Percentiles rank a stretch among this genome's conserved stretches.
phyloP scores from a whole-genome alignment of 1,139 yeast species.

The Hansenula sp. region DNA sequence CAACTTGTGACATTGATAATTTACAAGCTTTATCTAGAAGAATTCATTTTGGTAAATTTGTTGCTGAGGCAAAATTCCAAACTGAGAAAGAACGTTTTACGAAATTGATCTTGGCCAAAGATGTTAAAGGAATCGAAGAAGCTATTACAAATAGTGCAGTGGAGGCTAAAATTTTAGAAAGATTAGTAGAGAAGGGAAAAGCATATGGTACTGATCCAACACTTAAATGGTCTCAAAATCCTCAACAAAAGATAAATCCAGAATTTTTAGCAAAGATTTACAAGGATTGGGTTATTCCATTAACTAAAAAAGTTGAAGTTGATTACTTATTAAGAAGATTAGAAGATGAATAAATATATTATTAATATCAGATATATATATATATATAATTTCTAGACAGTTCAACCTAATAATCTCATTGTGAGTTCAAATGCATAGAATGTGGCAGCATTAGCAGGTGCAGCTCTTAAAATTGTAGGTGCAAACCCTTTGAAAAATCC shows the following conservation, averaged over 20 bases:
- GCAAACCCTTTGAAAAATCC: constrained; percentile 87
- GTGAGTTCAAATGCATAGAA: constrained; percentile 88
- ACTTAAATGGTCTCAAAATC: constrained; percentile 58
- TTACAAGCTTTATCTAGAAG: constrained; percentile 89
- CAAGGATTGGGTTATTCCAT: constrained; percentile 83
- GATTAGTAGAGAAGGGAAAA: constrained; percentile 75
- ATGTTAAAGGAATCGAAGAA: constrained; percentile 66
- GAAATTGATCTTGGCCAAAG: constrained; percentile 58
- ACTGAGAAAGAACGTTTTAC: constrained; percentile 62
- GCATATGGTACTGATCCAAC: constrained; percentile 89
- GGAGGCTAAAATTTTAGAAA: constrained; percentile 74
- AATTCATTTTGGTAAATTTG: constrained; percentile 95
- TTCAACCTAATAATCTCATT: constrained; percentile 56
- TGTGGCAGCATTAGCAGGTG: constrained; percentile 96
- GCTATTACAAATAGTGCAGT: constrained; percentile 86
- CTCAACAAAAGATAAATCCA: constrained; percentile 77
- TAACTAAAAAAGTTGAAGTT: constrained; percentile 92
- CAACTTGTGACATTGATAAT: constrained; percentile 78
- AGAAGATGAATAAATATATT: constrained; percentile 43
- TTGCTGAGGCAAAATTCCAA: constrained; percentile 89
- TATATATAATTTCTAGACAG: constrained; percentile 5
- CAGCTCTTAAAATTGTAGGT: constrained; percentile 91
- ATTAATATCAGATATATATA: background rate
- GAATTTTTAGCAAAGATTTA: constrained; percentile 78
- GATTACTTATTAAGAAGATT: constrained; percentile 82